These are phyloP conservation scores for Prasinococcaceae sp. DNA, from an alignment of 139 green algal genomes.

Conservation along the genomic window DNA sequence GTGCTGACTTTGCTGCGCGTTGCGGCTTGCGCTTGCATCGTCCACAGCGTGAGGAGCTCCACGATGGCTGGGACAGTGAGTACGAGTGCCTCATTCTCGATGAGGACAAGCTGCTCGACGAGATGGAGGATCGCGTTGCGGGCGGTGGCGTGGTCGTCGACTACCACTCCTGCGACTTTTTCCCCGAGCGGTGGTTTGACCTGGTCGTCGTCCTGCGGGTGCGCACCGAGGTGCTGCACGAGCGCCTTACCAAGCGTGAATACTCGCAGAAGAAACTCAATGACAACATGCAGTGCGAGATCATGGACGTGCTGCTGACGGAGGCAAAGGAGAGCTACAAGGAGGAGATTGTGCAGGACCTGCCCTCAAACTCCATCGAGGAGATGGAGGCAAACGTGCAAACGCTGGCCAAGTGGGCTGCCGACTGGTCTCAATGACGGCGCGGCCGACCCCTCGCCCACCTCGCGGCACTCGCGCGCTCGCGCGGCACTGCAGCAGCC, in stretches of 20 bases:
- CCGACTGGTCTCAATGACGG: no score
- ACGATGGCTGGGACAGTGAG: slow-evolving; percentile 68
- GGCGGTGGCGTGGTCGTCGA: slow-evolving; percentile 78
- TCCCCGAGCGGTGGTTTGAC: slow-evolving; percentile 96
- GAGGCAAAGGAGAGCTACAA: slow-evolving; percentile 86
- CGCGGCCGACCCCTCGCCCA: no score
- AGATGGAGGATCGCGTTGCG: slow-evolving; percentile 63
- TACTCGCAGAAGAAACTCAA: slow-evolving; percentile 75
- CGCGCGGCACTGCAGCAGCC: no score
- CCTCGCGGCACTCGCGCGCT: no score
- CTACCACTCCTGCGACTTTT: slow-evolving; percentile 95
- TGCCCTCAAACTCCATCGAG: slow-evolving; percentile 67
- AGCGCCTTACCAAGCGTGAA: slow-evolving; percentile 65
- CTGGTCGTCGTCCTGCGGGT: slow-evolving; percentile 84
- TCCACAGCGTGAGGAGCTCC: no score
- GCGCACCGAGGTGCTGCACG: slow-evolving; percentile 78
- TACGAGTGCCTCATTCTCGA: slow-evolving; percentile 69
- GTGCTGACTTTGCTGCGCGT: no score
- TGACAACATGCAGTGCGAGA: slow-evolving; percentile 90
- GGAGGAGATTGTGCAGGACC: slow-evolving; percentile 65
- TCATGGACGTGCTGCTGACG: slow-evolving; percentile 87
- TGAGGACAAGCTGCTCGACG: slow-evolving; percentile 93
- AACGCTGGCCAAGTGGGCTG: slow-evolving; percentile 52
- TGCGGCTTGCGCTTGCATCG: no score
- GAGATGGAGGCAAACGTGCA: slow-evolving; percentile 88